These are phyloP conservation scores for Verticillium nubilum DNA, from an alignment of 2,329 filamentous ascomycete species.

Conservation along the genomic window DNA sequence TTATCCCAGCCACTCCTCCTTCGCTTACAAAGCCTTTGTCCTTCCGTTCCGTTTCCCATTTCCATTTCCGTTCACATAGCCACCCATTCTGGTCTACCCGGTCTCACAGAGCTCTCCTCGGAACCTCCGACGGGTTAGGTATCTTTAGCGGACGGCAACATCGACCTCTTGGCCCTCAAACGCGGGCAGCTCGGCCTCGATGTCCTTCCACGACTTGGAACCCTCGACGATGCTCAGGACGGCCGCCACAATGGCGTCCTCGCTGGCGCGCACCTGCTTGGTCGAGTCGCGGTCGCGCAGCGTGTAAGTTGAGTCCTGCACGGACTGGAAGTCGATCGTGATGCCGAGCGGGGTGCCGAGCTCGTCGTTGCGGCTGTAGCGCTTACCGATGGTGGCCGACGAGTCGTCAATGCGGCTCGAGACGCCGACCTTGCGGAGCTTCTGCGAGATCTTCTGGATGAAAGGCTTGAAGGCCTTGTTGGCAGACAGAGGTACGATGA, in stretches of 20 bases:
- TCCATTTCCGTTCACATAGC: neutral
- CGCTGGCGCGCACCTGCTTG: slow-evolving; percentile 78
- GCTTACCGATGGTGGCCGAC: slow-evolving; percentile 87
- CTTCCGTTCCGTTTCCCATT: neutral
- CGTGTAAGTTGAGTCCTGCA: slow-evolving; percentile 82
- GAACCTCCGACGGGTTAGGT: neutral
- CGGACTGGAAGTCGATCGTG: slow-evolving; percentile 92
- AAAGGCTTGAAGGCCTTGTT: slow-evolving; percentile 78
- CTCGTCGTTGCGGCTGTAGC: slow-evolving; percentile 92
- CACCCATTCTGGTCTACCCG: neutral
- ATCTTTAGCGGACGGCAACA: slow-evolving; percentile 17
- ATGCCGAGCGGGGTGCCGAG: slow-evolving; percentile 90
- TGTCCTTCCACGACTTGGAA: slow-evolving; percentile 58
- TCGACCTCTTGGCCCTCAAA: slow-evolving; percentile 74
- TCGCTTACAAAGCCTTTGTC: neutral
- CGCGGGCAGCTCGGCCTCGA: slow-evolving; percentile 71
- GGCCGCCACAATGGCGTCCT: slow-evolving; percentile 74
- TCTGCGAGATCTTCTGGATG: slow-evolving; percentile 65
- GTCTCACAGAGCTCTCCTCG: neutral
- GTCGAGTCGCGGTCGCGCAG: slow-evolving; percentile 88
- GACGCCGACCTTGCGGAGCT: slow-evolving; percentile 69
- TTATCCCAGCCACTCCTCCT: neutral
- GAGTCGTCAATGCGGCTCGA: slow-evolving; percentile 87
- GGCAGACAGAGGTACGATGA: slow-evolving; percentile 82
- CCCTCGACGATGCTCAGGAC: slow-evolving; percentile 50